Evolutionary conservation across 2,329 filamentous ascomycete genomes (phyloP), one percentile per base, ranked within the genome.

Genomic region (Emydomyces testavorans): DNA sequence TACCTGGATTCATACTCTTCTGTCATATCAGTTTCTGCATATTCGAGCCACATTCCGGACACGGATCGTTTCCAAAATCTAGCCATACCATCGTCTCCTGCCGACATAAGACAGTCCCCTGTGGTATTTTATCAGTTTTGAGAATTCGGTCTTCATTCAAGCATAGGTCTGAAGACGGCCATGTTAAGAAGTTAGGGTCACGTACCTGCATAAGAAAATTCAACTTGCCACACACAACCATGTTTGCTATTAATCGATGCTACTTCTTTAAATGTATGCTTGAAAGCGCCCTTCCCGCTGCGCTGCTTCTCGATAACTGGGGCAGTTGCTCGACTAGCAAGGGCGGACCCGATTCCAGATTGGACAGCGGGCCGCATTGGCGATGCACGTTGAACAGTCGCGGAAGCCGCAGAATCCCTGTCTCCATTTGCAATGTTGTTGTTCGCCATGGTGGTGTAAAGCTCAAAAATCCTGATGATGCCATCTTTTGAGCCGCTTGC

Each of bases 401-500:
- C 60, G 29, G 59, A 57, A 6, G 55, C 52, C 18, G 56, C 52
- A 23, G 56, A 48, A 18, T 62, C 60, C n/a, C 48, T 43, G 32
- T 60, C 59, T 4, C 55, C 59, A 40, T 57, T 58, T 37, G 58
- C 59, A 15, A 54, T 26, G 20, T 50, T 58, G 20, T 52, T 57
- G 36, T 58, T 62, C 18, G 57, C 55, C 3, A 62, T 46, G 1
- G 56, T 57, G n/a, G 66, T 69, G 51, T 68, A 66, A 3, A 69
- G 60, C 57, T 90, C 80, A 60, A 93, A 94, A n/a, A 98, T 83
- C 34, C 90, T 77, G 34, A 95, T 80, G 57, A 80, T 82, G 2
- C 92, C 90, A 62, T 98, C 92, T 64, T 93, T 93, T 62, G 86
- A 92, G 2, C 88, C 90, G 4, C 89, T 93, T 2, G 90, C 92